These are phyloP conservation scores for Pyricularia sp. DNA, from an alignment of 2,329 filamentous ascomycete genomes.

Conservation along the genomic window DNA sequence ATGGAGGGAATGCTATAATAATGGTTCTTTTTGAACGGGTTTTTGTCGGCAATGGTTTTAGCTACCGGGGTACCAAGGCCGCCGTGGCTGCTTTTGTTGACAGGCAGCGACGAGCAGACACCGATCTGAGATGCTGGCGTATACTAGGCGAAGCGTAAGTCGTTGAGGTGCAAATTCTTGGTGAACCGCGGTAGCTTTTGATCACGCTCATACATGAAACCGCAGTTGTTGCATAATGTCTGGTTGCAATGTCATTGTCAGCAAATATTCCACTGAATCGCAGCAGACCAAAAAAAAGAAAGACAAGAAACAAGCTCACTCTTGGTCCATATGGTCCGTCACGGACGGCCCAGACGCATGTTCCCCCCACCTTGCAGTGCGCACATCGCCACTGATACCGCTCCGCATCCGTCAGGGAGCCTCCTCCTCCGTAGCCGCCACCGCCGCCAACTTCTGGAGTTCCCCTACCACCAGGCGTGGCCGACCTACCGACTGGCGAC, in stretches of 20 bases:
- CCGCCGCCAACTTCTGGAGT: slow-evolving; percentile 71
- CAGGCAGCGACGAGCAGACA: not conserved
- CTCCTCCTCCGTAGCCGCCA: slow-evolving; percentile 58
- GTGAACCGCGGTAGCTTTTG: slow-evolving; percentile 73
- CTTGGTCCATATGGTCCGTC: slow-evolving; percentile 80
- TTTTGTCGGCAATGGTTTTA: not conserved
- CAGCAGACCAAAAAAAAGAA: slow-evolving; percentile 8
- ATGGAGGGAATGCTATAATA: not conserved
- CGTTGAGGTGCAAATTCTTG: slow-evolving; percentile 51
- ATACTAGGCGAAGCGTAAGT: slow-evolving; percentile 17
- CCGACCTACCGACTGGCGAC: slow-evolving; percentile 63
- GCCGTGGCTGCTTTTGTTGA: not conserved
- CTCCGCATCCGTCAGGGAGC: slow-evolving; percentile 66
- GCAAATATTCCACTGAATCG: slow-evolving; percentile 2
- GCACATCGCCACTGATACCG: slow-evolving; percentile 76
- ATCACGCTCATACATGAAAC: slow-evolving; percentile 79
- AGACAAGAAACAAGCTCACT: slow-evolving; percentile 41
- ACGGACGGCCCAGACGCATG: slow-evolving; percentile 87
- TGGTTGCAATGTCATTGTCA: slow-evolving; percentile 24
- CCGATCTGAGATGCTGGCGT: not conserved
- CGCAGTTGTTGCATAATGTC: slow-evolving; percentile 91
- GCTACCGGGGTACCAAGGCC: not conserved
- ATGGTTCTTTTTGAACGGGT: not conserved
- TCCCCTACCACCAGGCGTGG: slow-evolving; percentile 60
- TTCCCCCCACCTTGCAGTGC: slow-evolving; percentile 83